Conservation (phyloP, 2,329 filamentous ascomycete species). For the Botrytis pseudocinerea region DNA sequence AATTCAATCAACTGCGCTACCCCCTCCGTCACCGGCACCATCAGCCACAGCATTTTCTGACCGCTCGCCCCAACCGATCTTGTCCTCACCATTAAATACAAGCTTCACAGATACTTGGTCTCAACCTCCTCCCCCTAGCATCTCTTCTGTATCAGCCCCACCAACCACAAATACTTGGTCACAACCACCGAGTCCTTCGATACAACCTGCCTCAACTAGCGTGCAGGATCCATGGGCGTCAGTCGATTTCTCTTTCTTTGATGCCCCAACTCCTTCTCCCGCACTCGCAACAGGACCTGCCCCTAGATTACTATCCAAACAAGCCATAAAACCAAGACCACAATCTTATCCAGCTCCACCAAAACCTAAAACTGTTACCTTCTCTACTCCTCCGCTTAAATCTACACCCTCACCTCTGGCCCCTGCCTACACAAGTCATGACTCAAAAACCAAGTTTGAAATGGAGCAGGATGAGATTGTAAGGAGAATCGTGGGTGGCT, state of each 20-base stretch:
- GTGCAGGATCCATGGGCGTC: conserved; percentile 40
- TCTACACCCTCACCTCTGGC: conserved; percentile 18
- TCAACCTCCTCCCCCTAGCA: background rate
- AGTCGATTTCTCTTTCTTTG: conserved; percentile 44
- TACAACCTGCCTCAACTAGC: conserved; percentile 7
- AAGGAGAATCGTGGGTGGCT: conserved; percentile 37
- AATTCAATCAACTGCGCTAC: background rate
- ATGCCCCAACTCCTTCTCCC: conserved; percentile 25
- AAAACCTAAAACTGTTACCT: conserved; percentile 20
- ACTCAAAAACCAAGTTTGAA: conserved; percentile 34
- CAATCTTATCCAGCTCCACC: conserved; percentile 19
- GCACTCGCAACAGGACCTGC: background rate
- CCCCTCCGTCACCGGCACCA: background rate
- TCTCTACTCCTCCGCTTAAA: conserved; percentile 6
- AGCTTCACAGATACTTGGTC: conserved; percentile 10
- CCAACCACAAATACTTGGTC: background rate
- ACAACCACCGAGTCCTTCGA: background rate
- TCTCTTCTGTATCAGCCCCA: background rate
- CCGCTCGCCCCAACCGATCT: background rate
- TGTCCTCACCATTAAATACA: background rate
- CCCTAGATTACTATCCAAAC: background rate
- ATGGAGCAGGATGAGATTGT: conserved; percentile 41
- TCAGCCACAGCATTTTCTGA: background rate
- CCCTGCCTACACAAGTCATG: conserved; percentile 19
- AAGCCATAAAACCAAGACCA: conserved; percentile 7